A percentile compares a stretch with the other conserved stretches of the same genome.
phyloP scores from a whole-genome alignment of 768 basidiomycete genomes.

The Termitomyces sp. region DNA sequence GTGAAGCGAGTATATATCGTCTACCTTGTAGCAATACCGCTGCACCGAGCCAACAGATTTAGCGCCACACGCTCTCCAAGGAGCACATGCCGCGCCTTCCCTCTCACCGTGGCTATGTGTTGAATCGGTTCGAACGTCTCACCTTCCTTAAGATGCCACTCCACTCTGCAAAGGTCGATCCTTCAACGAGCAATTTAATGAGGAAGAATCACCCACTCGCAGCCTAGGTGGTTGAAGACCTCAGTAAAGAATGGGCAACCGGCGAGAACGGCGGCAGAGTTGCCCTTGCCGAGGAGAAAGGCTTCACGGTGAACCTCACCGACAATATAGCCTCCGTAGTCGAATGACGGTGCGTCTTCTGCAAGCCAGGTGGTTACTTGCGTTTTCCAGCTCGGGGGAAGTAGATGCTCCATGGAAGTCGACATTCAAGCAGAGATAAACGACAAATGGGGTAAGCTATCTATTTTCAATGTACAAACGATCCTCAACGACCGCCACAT shows the following conservation, averaged over 20 bases:
- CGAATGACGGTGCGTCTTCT: slow-evolving; percentile 94
- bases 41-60: slow-evolving; percentile 91
- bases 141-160: slow-evolving; percentile 91
- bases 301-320: slow-evolving; percentile 86
- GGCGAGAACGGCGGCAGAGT: slow-evolving; percentile 72
- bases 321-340: slow-evolving; percentile 95
- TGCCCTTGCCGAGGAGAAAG: slow-evolving; percentile 86
- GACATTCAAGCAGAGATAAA: slow-evolving; percentile 13
- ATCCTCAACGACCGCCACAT: too few species aligned
- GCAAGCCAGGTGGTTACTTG: slow-evolving; percentile 79
- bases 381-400: slow-evolving; percentile 89
- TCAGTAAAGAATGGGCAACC: slow-evolving; percentile 96
- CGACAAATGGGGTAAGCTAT: neutral
- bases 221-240: slow-evolving; percentile 83
- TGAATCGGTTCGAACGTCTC: slow-evolving; percentile 73
- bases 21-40: slow-evolving; percentile 94
- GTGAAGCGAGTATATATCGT: slow-evolving; percentile 16
- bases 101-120: slow-evolving; percentile 86
- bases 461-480: too few species aligned
- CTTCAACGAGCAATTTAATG: neutral
- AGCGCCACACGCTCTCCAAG: slow-evolving; percentile 91
- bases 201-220: slow-evolving; percentile 58
- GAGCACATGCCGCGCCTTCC: slow-evolving; percentile 82
- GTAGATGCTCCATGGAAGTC: slow-evolving; percentile 57
- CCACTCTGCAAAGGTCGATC: slow-evolving; percentile 51